Conservation (phyloP, 352 stramenopile species). For the Phytophthora pseudosyringae region DNA sequence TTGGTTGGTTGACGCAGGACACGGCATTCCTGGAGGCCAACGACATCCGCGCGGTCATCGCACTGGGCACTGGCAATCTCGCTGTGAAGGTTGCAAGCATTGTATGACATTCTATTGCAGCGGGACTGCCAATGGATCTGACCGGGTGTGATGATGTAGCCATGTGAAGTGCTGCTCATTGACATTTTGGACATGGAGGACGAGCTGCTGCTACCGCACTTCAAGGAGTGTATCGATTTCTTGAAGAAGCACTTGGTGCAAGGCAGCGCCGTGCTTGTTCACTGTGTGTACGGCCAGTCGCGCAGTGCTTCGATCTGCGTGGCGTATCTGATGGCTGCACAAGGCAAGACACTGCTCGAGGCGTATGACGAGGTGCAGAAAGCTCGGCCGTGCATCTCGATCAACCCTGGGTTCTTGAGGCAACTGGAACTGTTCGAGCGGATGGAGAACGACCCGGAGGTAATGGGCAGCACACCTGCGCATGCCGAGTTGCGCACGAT, state of each 20-base stretch:
- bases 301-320: constrained; percentile 77
- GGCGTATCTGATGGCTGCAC: constrained; percentile 72
- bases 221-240: constrained; percentile 60
- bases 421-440: constrained; percentile 75
- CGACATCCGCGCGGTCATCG: constrained; percentile 56
- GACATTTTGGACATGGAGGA: constrained; percentile 84
- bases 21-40: constrained; percentile 46
- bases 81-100: constrained; percentile 42
- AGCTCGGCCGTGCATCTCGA: constrained; percentile 77
- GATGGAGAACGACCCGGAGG: constrained; percentile 53
- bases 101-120: constrained; percentile 3
- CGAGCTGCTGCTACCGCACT: constrained; percentile 68
- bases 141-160: constrained; percentile 20
- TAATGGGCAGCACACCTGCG: constrained; percentile 52
- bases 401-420: constrained; percentile 76
- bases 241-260: constrained; percentile 32
- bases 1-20: constrained; percentile 36
- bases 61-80: constrained; percentile 67
- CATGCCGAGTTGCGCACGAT: constrained; percentile 73
- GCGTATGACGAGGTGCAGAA: constrained; percentile 67
- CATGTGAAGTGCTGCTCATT: constrained; percentile 51
- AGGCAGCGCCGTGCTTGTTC: constrained; percentile 51
- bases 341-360: constrained; percentile 42
- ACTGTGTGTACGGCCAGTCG: constrained; percentile 85
- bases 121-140: background rate